These are phyloP conservation scores for Micractinium conductrix DNA, from an alignment of 139 green algal species.

Conservation along the genomic window DNA sequence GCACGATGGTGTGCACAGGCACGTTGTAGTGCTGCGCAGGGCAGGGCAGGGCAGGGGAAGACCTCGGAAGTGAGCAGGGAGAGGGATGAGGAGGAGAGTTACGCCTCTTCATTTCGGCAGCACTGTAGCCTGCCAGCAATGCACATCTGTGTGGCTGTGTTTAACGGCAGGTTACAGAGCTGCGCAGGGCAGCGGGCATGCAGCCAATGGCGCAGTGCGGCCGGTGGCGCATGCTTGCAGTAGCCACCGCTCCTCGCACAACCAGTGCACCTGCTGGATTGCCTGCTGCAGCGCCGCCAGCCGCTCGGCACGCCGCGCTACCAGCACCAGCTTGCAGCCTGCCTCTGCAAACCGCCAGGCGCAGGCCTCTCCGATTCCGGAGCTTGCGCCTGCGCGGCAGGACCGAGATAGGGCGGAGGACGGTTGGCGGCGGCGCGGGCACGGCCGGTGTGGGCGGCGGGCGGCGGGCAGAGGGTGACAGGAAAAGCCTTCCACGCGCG, in stretches of 20 bases:
- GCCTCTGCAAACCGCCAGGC: slow-evolving; percentile 77
- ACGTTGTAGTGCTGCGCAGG: slow-evolving; percentile 23
- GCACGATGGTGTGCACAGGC: slow-evolving; percentile 47
- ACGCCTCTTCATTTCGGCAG: too few relatives aligned
- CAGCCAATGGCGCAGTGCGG: too few relatives aligned
- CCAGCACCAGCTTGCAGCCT: slow-evolving; percentile 73
- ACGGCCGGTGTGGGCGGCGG: background rate
- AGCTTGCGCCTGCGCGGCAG: slow-evolving; percentile 61
- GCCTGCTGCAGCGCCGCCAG: slow-evolving; percentile 59
- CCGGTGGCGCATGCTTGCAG: too few relatives aligned
- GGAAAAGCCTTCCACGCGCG: background rate
- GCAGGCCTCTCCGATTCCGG: slow-evolving; percentile 77
- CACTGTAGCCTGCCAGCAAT: too few relatives aligned
- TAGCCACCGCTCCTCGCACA: too few relatives aligned
- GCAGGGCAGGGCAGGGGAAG: background rate
- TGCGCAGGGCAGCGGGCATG: too few relatives aligned
- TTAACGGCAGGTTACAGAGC: too few relatives aligned
- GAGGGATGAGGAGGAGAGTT: slow-evolving; percentile 5
- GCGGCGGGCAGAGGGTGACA: background rate
- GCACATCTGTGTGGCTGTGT: too few relatives aligned
- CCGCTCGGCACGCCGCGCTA: slow-evolving; percentile 70
- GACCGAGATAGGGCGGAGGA: background rate
- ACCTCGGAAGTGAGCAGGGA: too few relatives aligned
- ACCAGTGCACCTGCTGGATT: slow-evolving; percentile 25
- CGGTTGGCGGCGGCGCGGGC: background rate